phyloP scores from a whole-genome alignment of 1,284 basidiomycete genomes.

The Puccinia polysora region DNA sequence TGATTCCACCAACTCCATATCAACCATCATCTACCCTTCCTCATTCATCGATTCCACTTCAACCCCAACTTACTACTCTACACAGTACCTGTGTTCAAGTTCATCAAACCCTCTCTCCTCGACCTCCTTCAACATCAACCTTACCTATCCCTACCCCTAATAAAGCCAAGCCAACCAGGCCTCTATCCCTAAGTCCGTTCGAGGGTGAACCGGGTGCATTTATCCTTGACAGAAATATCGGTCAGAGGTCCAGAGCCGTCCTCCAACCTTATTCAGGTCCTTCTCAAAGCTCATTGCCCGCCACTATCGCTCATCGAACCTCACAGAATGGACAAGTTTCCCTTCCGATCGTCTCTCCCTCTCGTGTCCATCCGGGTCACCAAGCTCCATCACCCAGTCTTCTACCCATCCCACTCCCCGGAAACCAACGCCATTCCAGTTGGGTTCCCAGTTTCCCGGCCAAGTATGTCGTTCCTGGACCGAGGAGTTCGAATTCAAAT shows the following conservation, averaged over 20 bases:
- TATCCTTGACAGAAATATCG: conserved; percentile 3
- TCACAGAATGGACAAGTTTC: not conserved
- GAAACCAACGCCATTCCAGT: not conserved
- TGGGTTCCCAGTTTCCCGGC: conserved; percentile 30
- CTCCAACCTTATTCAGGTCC: conserved; percentile 54
- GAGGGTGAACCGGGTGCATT: conserved; percentile 39
- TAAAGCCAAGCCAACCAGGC: not conserved
- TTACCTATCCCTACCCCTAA: conserved; percentile 20
- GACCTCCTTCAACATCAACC: conserved; percentile 26
- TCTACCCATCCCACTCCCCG: conserved; percentile 35
- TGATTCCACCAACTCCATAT: conserved; percentile 1
- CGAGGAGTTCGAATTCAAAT: not conserved
- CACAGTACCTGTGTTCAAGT: not conserved
- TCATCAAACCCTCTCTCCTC: not conserved
- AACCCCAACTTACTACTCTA: conserved; percentile 5
- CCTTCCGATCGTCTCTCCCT: not conserved
- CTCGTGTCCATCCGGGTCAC: not conserved
- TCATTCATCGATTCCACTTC: not conserved
- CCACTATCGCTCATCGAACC: conserved; percentile 30
- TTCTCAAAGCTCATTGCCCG: conserved; percentile 44
- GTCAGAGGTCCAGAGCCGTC: conserved; percentile 62
- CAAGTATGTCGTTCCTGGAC: conserved; percentile 44
- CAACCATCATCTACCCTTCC: conserved; percentile 3
- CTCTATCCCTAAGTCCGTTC: conserved; percentile 17
- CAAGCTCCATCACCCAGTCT: conserved; percentile 28